phyloP scores from a whole-genome alignment of 75 land plant species.

The Pseudotsuga menziesii region DNA sequence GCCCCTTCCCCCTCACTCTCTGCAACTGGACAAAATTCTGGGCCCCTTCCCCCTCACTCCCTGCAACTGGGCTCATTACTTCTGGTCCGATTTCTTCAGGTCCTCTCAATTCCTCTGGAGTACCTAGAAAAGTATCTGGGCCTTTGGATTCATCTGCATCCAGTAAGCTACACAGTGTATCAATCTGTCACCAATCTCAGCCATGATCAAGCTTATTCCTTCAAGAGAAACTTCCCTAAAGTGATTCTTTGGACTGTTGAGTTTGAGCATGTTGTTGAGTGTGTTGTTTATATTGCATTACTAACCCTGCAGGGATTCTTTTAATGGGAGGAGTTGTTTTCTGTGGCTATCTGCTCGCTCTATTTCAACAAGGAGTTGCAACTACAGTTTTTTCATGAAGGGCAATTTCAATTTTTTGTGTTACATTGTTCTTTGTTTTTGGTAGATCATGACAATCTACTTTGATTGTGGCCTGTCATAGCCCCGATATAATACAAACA shows the following conservation, averaged over 20 bases:
- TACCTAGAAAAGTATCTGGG: conserved; percentile 35
- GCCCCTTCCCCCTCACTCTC: too few species aligned
- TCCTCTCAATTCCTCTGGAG: conserved; percentile 27
- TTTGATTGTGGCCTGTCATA: not conserved
- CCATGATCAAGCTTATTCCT: conserved; percentile 19
- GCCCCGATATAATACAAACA: too few species aligned
- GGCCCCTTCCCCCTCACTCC: conserved; percentile 37
- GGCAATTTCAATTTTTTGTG: conserved; percentile 10
- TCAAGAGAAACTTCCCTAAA: conserved; percentile 31
- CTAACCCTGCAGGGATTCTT: conserved; percentile 9
- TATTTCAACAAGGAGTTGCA: conserved; percentile 52
- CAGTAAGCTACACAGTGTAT: conserved; percentile 3
- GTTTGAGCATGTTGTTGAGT: too few species aligned
- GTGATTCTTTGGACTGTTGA: conserved; percentile 37
- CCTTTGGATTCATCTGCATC: conserved; percentile 21
- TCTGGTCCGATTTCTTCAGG: conserved; percentile 40
- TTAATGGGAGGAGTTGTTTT: conserved; percentile 29
- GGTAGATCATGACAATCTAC: too few species aligned
- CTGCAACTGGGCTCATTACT: conserved; percentile 46
- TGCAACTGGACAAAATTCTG: too few species aligned
- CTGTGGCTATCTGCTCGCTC: conserved; percentile 60
- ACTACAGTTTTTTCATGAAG: conserved; percentile 32
- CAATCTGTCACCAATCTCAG: conserved; percentile 29
- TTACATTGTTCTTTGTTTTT: not conserved
- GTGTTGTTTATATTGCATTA: not conserved